Base-by-base conservation (phyloP, 106 monocot species). In the Platanthera zijinensis region DNA sequence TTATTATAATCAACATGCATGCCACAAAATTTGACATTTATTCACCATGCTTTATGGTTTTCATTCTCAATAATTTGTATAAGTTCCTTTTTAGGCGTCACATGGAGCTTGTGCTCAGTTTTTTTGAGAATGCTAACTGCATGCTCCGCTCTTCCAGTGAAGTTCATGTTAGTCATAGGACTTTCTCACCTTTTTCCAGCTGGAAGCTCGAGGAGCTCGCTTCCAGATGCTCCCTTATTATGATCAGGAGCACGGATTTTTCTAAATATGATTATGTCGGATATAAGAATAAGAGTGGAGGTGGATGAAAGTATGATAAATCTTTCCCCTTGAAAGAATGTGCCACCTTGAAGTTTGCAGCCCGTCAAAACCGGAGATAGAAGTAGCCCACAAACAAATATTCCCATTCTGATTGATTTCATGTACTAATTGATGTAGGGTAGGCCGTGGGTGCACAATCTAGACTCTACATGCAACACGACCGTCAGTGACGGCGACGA, bases 201-300 rank as follows among this genome's bases (percentile, higher is more conserved):
- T 89, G 89, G 89, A 77, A 89, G 18, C 50, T 89, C 5, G 73
- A 80, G 25, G 71, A 86, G 39, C 81, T 89, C 14, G 89, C 83
- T 13, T 50, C 56, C 1, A 73, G 66, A 52, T 39, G 12, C 32
- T 81, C 74, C 15, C 79, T 89, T 7, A 0, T 73, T 7, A n/a
- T 82, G 48, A 8, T 22, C 7, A 84, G 74, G 51, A 14, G 46
- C n/a, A 79, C 67, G 8, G 12, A 79, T 47, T 89, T 89, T 10
- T 28, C 66, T 0, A 86, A 61, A 5, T n/a, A 62, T 68, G 89
- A 82, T 62, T 89, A 86, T 48, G 86, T 86, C 7, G 79, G 83
- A 11, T 89, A 89, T 49, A 74, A 75, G 7, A 81, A 86, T 46
- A 89, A 89, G 68, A 81, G 84, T 51, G 89, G 86, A 12, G 84